phyloP scores from a whole-genome alignment of 257 asterid species.

The Solanum chmielewskii region DNA sequence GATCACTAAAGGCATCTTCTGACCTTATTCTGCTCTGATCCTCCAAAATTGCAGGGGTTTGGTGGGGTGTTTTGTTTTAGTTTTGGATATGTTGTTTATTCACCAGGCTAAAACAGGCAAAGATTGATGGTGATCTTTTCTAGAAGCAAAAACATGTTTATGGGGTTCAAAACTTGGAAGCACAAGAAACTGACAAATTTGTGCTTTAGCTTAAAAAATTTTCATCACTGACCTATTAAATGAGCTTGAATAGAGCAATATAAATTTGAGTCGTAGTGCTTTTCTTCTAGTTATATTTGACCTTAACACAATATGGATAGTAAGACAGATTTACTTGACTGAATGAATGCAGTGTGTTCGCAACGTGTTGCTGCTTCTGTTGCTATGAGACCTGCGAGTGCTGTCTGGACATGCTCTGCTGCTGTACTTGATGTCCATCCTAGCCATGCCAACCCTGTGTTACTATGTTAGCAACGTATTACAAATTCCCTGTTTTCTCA shows the following conservation, averaged over 20 bases:
- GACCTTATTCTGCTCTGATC: not conserved
- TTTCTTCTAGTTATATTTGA: not conserved
- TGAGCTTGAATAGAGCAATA: not conserved
- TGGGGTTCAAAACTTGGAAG: not conserved
- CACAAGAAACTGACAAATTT: not conserved
- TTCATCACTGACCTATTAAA: not conserved
- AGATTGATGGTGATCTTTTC: not conserved
- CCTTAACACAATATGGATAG: not conserved
- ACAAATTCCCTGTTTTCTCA: not conserved
- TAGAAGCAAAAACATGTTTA: not conserved
- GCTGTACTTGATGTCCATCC: slow-evolving; percentile 6
- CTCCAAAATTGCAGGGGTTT: not conserved
- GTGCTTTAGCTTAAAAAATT: not conserved
- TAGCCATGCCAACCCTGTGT: not conserved
- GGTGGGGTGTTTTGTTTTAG: not conserved
- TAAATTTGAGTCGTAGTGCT: not conserved
- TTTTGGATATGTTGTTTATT: not conserved
- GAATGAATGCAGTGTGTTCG: slow-evolving; percentile 10
- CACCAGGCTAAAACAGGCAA: not conserved
- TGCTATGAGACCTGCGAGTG: slow-evolving; percentile 30
- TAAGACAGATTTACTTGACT: not conserved
- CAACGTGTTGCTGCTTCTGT: slow-evolving; percentile 27
- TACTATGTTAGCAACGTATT: not conserved
- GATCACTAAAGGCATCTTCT: not conserved
- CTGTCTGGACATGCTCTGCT: slow-evolving; percentile 19